Conservation (phyloP, 345 rosid genomes). For the Dimocarpus longan region DNA sequence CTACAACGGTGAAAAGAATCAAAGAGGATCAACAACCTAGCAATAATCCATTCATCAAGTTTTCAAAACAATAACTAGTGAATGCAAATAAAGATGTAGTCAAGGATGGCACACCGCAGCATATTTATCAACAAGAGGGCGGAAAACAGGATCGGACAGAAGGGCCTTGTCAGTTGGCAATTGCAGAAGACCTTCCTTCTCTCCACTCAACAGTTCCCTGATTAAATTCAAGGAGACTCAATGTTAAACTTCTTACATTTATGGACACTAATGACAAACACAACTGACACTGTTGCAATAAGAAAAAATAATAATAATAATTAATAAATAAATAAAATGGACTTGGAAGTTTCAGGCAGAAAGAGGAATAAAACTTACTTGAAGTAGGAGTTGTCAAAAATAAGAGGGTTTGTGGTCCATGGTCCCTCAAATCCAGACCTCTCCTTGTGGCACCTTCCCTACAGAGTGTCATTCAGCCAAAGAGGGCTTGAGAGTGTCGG, state of each 20-base stretch:
- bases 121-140: constrained; percentile 86
- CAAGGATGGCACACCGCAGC: constrained; percentile 53
- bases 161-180: constrained; percentile 85
- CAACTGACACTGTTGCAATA: background rate
- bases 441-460: constrained; percentile 98
- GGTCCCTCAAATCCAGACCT: constrained; percentile 98
- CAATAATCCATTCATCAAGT: background rate
- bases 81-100: background rate
- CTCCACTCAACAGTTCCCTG: constrained; percentile 85
- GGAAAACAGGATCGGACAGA: constrained; percentile 81
- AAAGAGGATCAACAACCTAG: background rate
- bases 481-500: background rate
- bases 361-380: constrained; percentile 42
- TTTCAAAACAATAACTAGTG: background rate
- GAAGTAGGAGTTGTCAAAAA: constrained; percentile 94
- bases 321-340: background rate
- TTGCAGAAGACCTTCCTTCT: constrained; percentile 83
- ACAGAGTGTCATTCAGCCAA: constrained; percentile 8
- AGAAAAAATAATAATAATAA: background rate
- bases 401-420: constrained; percentile 87
- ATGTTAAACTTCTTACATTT: background rate
- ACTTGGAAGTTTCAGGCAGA: background rate
- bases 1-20: constrained; percentile 31
- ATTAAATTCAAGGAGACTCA: background rate
- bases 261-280: background rate